Evolutionary conservation across 169 alveolate genomes (phyloP).

Genomic region (Perkinsus chesapeaki): DNA sequence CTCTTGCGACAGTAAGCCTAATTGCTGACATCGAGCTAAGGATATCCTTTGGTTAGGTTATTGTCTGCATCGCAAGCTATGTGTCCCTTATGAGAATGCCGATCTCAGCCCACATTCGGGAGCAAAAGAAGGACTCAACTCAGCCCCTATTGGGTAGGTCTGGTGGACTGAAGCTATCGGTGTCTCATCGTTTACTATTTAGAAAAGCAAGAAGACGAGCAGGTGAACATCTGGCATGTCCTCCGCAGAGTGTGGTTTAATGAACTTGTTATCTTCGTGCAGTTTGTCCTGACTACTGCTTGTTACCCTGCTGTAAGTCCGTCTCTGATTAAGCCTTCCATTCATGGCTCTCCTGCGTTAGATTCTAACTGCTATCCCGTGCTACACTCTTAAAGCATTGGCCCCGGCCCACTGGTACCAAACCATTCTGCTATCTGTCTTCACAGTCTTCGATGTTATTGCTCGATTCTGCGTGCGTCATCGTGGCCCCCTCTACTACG

Average conservation of each 20-base stretch:
- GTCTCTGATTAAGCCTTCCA: background rate
- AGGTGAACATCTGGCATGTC: background rate
- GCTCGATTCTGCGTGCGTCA: background rate
- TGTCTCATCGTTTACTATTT: background rate
- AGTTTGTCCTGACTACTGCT: background rate
- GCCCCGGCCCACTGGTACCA: constrained; percentile 1
- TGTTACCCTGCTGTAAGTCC: background rate
- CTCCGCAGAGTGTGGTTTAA: constrained; percentile 2
- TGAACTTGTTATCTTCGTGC: background rate
- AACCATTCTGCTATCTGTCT: background rate
- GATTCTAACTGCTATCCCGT: background rate
- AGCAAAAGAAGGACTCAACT: background rate
- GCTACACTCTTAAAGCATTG: background rate
- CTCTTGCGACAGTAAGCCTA: background rate
- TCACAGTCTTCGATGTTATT: background rate
- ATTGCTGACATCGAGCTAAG: background rate
- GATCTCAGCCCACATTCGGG: background rate
- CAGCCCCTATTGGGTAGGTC: background rate
- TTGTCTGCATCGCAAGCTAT: background rate
- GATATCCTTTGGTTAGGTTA: background rate
- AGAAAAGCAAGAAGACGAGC: background rate
- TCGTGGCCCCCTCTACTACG: background rate
- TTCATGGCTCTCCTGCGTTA: background rate
- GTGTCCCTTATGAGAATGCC: background rate
- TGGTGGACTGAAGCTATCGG: background rate